Base-by-base conservation (phyloP, 805 yeast genomes). In the Groenewaldozyma tartarivorans region DNA sequence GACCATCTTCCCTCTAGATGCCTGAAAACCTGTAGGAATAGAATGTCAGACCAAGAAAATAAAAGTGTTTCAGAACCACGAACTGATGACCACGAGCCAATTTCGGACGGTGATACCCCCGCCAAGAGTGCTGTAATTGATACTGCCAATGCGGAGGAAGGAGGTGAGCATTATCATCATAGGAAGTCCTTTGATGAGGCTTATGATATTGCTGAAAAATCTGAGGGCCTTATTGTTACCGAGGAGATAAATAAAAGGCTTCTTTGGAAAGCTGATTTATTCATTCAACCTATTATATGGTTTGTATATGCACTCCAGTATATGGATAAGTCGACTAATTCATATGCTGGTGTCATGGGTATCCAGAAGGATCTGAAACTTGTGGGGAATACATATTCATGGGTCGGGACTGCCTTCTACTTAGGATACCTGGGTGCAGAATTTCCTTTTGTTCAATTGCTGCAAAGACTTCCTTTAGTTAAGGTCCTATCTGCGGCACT, bases 381-480 rank as follows among this genome's bases (percentile, higher is more conserved):
- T 74, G 47, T 48, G 40, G 74, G 70, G 33, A 56, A 47, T 46
- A 50, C 40, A 64, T 66, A 50, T 34, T 44, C 50, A 35, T 73
- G 81, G 78, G 58, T 69, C 13, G 74, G 79, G n/a, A 68, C 79
- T 1, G 69, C 75, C 4, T 77, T 77, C 48, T 77, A 77, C 51
- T 56, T 81, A 30, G 88, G 87, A 2, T 81, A 79, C 53, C 57
- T 81, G 35, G 64, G 61, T 5, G 77, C 75, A 51, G 79, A 75
- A 49, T 60, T 72, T 42, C 74, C 78, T 4, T 66, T 71, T 2
- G 56, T 64, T 7, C 52, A 60, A 36, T 35, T 68, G 1, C 53
- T 77, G 21, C 87, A 81, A 56, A 64, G 64, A 40, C 69, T 76
- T 39, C 81, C 79, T 2, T 64, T 80, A 5, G 47, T 38, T 15